Conservation (phyloP, 2,329 filamentous ascomycete species). For the Chrysoporthe austroafricana region DNA sequence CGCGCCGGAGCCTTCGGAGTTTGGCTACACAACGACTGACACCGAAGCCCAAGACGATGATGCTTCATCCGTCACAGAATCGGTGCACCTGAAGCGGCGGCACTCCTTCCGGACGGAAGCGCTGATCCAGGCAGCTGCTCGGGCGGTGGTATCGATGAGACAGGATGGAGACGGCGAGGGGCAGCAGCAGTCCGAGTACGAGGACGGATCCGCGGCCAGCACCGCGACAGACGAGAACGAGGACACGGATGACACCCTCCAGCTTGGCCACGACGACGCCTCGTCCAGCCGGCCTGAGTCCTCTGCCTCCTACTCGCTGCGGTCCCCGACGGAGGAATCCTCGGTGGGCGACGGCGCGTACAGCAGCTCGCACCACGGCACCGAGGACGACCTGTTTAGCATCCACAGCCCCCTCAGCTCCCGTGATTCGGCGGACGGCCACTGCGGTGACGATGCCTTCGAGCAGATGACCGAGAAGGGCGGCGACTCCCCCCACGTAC, state of each 20-base stretch:
- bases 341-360: slow-evolving; percentile 43
- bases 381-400: slow-evolving; percentile 63
- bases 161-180: slow-evolving; percentile 29
- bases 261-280: slow-evolving; percentile 16
- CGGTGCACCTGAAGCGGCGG: slow-evolving; percentile 39
- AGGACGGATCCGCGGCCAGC: slow-evolving; percentile 31
- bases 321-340: slow-evolving; percentile 29
- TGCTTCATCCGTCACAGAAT: slow-evolving; percentile 28
- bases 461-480: slow-evolving; percentile 28
- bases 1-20: slow-evolving; percentile 23
- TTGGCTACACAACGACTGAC: slow-evolving; percentile 20
- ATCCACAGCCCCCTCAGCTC: slow-evolving; percentile 62
- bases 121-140: slow-evolving; percentile 56
- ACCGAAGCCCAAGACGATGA: slow-evolving; percentile 19
- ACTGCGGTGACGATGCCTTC: slow-evolving; percentile 32
- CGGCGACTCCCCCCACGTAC: slow-evolving; percentile 36
- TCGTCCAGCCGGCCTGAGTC: slow-evolving; percentile 31
- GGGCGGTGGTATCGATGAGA: slow-evolving; percentile 51
- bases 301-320: slow-evolving; percentile 30
- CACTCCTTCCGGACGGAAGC: slow-evolving; percentile 53
- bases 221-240: slow-evolving; percentile 29
- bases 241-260: slow-evolving; percentile 25
- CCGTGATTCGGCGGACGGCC: slow-evolving; percentile 51
- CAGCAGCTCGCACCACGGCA: slow-evolving; percentile 55
- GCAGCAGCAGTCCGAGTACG: slow-evolving; percentile 23